Evolutionary conservation across 441 rosid species (phyloP).

Genomic region (Adansonia grandidieri): DNA sequence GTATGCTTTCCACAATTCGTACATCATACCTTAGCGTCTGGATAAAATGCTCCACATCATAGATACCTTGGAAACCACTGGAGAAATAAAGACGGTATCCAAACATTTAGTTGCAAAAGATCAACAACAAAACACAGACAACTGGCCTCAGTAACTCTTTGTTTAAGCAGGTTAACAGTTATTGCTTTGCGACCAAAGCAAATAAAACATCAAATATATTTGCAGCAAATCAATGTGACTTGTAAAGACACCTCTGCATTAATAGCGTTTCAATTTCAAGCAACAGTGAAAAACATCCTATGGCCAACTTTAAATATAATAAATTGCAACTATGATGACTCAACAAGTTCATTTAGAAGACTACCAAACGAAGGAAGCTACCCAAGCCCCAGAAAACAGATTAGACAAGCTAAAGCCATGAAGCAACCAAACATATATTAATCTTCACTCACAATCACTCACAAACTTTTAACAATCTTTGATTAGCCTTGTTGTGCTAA

Average conservation of each 20-base stretch:
- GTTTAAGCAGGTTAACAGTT: background rate
- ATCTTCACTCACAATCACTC: background rate
- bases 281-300: background rate
- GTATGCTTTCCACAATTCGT: slow-evolving; percentile 80
- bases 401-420: background rate
- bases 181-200: background rate
- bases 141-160: background rate
- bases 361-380: background rate
- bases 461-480: background rate
- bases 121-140: background rate
- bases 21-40: slow-evolving; percentile 79
- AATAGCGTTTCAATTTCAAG: slow-evolving; percentile 1
- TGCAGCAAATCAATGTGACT: background rate
- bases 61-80: slow-evolving; percentile 94
- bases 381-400: background rate
- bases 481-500: background rate
- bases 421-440: background rate
- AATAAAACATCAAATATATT: background rate
- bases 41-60: slow-evolving; percentile 92
- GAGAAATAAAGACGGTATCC: slow-evolving; percentile 25
- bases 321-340: background rate
- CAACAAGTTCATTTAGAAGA: background rate
- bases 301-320: background rate
- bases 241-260: background rate
- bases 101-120: slow-evolving; percentile 18